Evolutionary conservation across 2,329 filamentous ascomycete genomes (phyloP).

Genomic region (Elsinoe arachidis): DNA sequence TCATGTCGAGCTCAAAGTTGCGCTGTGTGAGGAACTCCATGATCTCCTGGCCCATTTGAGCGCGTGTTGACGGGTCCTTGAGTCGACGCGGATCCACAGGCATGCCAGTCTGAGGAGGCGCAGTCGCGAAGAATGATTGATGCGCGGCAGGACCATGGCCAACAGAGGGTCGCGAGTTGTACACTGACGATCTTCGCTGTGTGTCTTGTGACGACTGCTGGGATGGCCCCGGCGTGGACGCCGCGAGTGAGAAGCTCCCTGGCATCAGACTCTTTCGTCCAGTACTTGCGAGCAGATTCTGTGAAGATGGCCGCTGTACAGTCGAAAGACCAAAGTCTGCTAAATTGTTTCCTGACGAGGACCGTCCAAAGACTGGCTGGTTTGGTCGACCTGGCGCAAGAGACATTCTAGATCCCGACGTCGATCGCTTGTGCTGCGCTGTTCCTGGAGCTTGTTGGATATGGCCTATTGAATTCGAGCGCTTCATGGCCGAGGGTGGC

Average conservation of each 20-base stretch:
- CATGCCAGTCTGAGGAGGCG: constrained; percentile 69
- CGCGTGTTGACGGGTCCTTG: constrained; percentile 70
- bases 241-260: constrained; percentile 23
- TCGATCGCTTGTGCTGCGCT: constrained; percentile 67
- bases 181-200: constrained; percentile 66
- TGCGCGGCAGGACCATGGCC: constrained; percentile 54
- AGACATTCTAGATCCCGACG: constrained; percentile 76
- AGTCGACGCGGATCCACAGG: constrained; percentile 80
- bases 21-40: constrained; percentile 85
- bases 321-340: constrained; percentile 74
- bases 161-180: constrained; percentile 50
- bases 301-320: constrained; percentile 74
- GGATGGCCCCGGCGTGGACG: constrained; percentile 39
- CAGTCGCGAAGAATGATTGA: constrained; percentile 92
- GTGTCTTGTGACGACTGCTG: constrained; percentile 46
- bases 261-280: constrained; percentile 65
- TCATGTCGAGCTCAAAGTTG: constrained; percentile 98
- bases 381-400: constrained; percentile 75
- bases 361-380: constrained; percentile 78
- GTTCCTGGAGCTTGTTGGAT: constrained; percentile 56
- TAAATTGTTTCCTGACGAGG: constrained; percentile 73
- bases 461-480: constrained; percentile 68
- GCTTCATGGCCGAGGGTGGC: constrained; percentile 88
- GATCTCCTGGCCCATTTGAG: constrained; percentile 77
- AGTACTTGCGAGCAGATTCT: constrained; percentile 50